Evolutionary conservation across 208 protist genomes (phyloP), one percentile per base, ranked within the genome.

Genomic region (Vickermania spadyakhi): DNA sequence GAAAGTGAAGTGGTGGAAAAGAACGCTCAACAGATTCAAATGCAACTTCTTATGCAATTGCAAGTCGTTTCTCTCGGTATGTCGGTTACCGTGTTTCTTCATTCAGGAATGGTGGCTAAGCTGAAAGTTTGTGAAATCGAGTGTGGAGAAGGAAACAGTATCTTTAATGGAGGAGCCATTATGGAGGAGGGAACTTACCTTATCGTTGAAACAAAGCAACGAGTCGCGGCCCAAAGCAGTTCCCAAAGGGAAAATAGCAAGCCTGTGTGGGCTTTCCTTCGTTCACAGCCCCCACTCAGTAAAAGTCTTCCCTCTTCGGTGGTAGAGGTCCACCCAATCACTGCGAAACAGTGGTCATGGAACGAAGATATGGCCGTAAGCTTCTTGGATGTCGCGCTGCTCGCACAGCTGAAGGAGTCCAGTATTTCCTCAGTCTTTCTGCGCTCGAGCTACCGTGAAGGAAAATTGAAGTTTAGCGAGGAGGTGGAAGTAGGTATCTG

Each of bases 1-100:
- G 92, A 97, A 52, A 93, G 86, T 55, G 92, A 97, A 65, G 85
- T 97, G 31, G 84, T 96, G 56, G 92, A 97, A 65, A 76, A 89
- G 52, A 97, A 96, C 62, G 84, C 85, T 18, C 23, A 79, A 28
- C 79, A 64, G 23, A 90, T 97, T 68, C 89, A 97, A 72, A 64
- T 66, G 27, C 56, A 83, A 52, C 68, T 97, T 55, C 75, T 96
- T 42, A 73, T 70, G 21, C 86, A 97, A 62, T 70, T 95, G 60
- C 80, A 90, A 58, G 84, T 97, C 4, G 86, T 94, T 13, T 92
- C 78, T 36, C 68, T 69, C 7, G 75, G 68, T n/a, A 84, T 92
- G 78, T 61, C 68, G 41, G 75, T 97, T 36, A 86, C 75, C 3
- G 79, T 91, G 23, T 58, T 31, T 31, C 70, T 90, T 28, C 86